Percentiles rank a stretch among this genome's conserved stretches.
phyloP scores from a whole-genome alignment of 169 alveolate species.

The Eimeria necatrix region DNA sequence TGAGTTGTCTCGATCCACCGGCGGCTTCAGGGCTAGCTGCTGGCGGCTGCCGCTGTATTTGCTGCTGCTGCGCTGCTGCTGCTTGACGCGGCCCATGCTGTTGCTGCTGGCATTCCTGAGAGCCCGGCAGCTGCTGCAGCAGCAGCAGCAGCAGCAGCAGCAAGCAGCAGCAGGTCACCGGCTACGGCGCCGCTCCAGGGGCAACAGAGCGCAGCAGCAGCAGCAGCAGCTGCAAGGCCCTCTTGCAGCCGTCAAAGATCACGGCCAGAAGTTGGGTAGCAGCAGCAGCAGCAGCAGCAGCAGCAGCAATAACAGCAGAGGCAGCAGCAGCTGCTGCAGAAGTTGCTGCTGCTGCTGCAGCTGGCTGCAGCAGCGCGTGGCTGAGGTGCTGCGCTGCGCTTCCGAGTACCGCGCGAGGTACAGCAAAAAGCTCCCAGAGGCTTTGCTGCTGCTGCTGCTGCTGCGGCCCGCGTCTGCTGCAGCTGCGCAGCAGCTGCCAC shows the following conservation, averaged over 20 bases:
- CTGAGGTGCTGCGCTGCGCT: not conserved
- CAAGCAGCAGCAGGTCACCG: slow-evolving; percentile 5
- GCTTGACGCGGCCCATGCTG: not conserved
- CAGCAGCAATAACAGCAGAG: not conserved
- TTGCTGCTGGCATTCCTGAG: not conserved
- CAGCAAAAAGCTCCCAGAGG: not conserved
- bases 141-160: not conserved
- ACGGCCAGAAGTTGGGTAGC: not conserved
- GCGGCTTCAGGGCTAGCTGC: slow-evolving; percentile 48
- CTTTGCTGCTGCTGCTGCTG: slow-evolving; percentile 23
- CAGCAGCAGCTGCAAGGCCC: slow-evolving; percentile 20
- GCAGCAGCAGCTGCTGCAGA: slow-evolving; percentile 53
- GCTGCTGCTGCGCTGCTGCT: not conserved
- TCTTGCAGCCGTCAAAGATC: not conserved
- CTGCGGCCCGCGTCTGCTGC: slow-evolving; percentile 13
- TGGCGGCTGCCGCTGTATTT: slow-evolving; percentile 14
- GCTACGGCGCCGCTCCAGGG: not conserved
- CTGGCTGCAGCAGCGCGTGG: slow-evolving; percentile 6
- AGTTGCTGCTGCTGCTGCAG: not conserved
- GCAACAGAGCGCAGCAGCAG: not conserved
- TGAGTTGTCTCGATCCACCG: not conserved
- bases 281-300: not conserved
- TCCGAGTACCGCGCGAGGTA: not conserved
- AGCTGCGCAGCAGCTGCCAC: slow-evolving; percentile 26
- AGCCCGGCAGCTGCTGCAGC: not conserved